Conservation (phyloP, 306 rosid species). For the Prunus mira region DNA sequence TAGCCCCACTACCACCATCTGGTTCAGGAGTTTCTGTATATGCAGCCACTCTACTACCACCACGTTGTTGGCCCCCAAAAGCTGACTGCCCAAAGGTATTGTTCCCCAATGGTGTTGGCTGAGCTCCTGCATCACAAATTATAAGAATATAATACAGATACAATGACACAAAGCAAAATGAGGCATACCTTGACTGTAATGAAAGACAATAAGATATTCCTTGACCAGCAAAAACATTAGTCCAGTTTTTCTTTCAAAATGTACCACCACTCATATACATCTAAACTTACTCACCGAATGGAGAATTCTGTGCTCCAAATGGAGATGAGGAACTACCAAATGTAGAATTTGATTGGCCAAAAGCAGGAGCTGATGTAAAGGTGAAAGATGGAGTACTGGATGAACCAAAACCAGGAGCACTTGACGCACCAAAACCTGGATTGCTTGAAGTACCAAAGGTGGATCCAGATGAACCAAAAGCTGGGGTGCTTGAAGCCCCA, state of each 20-base stretch:
- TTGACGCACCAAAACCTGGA: constrained; percentile 62
- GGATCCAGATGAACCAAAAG: constrained; percentile 34
- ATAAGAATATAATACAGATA: background rate
- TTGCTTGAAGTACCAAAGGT: constrained; percentile 51
- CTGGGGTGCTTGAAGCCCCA: constrained; percentile 60
- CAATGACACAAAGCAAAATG: background rate
- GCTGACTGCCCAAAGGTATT: constrained; percentile 62
- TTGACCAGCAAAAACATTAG: background rate
- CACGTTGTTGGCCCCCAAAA: constrained; percentile 79
- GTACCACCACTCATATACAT: background rate
- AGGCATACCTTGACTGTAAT: background rate
- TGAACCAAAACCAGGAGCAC: constrained; percentile 70
- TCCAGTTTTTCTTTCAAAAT: background rate
- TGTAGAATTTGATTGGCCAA: constrained; percentile 73
- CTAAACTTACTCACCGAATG: constrained; percentile 56
- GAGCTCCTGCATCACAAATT: constrained; percentile 49
- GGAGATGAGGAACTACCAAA: constrained; percentile 62
- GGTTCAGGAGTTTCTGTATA: constrained; percentile 76
- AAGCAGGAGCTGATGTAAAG: constrained; percentile 55
- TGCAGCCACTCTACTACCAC: constrained; percentile 73
- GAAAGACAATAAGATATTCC: background rate
- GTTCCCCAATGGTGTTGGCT: constrained; percentile 63
- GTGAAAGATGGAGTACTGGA: constrained; percentile 69
- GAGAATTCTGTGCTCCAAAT: constrained; percentile 77
- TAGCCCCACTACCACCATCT: constrained; percentile 46